phyloP scores from a whole-genome alignment of 345 rosid species.

The Boechera stricta region DNA sequence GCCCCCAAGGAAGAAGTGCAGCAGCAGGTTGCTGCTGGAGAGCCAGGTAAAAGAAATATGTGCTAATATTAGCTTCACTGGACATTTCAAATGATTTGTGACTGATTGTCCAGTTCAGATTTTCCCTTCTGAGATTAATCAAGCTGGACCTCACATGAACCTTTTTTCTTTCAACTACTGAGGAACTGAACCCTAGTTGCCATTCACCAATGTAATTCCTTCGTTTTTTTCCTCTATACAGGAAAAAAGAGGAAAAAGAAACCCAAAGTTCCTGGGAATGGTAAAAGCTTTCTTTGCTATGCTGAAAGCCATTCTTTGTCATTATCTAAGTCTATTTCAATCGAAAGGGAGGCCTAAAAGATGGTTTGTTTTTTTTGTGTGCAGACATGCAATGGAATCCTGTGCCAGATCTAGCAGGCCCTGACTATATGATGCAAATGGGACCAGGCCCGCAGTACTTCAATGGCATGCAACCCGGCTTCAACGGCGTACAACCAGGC shows the following conservation, averaged over 20 bases:
- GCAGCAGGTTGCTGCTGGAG: slow-evolving; percentile 68
- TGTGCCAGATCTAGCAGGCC: slow-evolving; percentile 76
- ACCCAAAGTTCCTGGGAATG: slow-evolving; percentile 33
- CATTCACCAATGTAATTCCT: neutral
- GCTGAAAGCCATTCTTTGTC: slow-evolving; percentile 6
- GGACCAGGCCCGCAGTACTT: slow-evolving; percentile 70
- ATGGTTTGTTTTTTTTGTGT: slow-evolving; percentile 5
- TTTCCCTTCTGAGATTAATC: slow-evolving; percentile 4
- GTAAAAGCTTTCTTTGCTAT: slow-evolving; percentile 32
- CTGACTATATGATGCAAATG: slow-evolving; percentile 88
- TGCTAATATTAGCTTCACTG: neutral
- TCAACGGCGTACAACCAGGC: slow-evolving; percentile 43
- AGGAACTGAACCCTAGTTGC: neutral
- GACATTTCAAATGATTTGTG: slow-evolving; percentile 7
- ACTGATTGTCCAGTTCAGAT: slow-evolving; percentile 13
- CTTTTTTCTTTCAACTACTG: neutral
- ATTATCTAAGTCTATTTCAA: neutral
- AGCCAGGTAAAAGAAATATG: slow-evolving; percentile 60
- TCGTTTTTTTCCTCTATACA: slow-evolving; percentile 28
- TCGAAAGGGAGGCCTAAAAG: neutral
- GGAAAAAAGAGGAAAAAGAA: slow-evolving; percentile 96
- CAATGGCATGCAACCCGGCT: slow-evolving; percentile 64
- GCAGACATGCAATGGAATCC: slow-evolving; percentile 82
- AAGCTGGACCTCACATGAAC: neutral
- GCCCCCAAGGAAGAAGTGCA: slow-evolving; percentile 70